Percentiles rank a stretch among this genome's conserved stretches.
phyloP scores from a whole-genome alignment of 1,284 basidiomycete species.

The Omphalotus olearius region DNA sequence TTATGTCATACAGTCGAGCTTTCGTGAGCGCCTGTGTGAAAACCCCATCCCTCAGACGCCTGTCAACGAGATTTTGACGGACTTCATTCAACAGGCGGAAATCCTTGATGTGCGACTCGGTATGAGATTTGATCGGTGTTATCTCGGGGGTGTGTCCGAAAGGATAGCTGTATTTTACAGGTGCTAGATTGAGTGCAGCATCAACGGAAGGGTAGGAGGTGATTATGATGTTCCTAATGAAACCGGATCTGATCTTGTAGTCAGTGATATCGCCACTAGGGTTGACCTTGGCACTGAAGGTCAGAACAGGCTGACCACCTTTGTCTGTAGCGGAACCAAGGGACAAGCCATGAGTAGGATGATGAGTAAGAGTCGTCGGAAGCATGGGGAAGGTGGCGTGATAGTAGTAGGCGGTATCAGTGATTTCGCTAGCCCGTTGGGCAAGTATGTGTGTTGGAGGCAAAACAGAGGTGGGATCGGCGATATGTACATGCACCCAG shows the following conservation, averaged over 20 bases:
- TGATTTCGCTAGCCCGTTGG: constrained; percentile 46
- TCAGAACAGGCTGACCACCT: constrained; percentile 57
- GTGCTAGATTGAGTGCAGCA: constrained; percentile 37
- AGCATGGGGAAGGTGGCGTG: constrained; percentile 71
- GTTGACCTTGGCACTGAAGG: constrained; percentile 80
- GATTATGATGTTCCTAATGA: constrained; percentile 66
- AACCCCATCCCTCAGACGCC: constrained; percentile 22
- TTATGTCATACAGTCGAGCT: constrained; percentile 16
- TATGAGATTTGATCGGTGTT: constrained; percentile 11
- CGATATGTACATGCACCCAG: constrained; percentile 94
- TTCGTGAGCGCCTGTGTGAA: constrained; percentile 16
- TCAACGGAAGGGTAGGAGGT: constrained; percentile 75
- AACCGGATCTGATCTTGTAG: constrained; percentile 63
- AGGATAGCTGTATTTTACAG: constrained; percentile 31
- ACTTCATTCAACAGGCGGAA: constrained; percentile 36
- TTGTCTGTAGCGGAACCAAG: constrained; percentile 40
- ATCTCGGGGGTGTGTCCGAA: constrained; percentile 31
- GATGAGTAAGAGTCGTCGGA: constrained; percentile 46
- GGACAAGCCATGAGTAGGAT: constrained; percentile 55
- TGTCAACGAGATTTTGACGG: constrained; percentile 22
- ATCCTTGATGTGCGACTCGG: constrained; percentile 27
- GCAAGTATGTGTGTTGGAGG: constrained; percentile 63
- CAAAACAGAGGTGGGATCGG: constrained; percentile 87
- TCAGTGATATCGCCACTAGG: constrained; percentile 65
- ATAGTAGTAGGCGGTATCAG: constrained; percentile 58